These are phyloP conservation scores for Geotrichum macrosporum DNA, from an alignment of 1,139 yeast genomes.

Conservation along the genomic window DNA sequence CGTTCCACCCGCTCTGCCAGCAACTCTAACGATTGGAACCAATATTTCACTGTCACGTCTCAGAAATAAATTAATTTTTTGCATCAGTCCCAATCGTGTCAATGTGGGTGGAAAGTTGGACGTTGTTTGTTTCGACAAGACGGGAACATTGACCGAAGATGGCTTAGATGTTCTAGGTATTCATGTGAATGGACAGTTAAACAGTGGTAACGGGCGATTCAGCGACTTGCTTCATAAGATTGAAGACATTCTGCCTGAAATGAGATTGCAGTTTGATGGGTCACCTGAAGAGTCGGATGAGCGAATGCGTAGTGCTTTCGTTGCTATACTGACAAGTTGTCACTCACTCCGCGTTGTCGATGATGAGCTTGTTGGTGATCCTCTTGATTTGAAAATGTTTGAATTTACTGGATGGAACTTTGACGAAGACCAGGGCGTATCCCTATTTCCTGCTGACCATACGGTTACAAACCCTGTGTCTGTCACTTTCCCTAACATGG, in stretches of 20 bases:
- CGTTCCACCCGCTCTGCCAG: constrained; percentile 98
- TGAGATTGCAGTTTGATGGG: constrained; percentile 6
- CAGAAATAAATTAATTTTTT: constrained; percentile 64
- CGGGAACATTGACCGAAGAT: constrained; percentile 96
- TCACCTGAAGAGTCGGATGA: constrained; percentile 16
- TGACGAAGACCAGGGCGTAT: constrained; percentile 54
- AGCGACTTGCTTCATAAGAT: constrained; percentile 44
- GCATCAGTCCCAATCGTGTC: constrained; percentile 90
- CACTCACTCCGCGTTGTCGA: constrained; percentile 82
- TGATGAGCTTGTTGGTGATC: constrained; percentile 82
- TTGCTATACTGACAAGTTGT: constrained; percentile 67
- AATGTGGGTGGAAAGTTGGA: constrained; percentile 94
- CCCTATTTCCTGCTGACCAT: constrained; percentile 37
- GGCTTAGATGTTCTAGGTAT: constrained; percentile 91
- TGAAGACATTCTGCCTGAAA: constrained; percentile 29
- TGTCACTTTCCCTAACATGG: constrained; percentile 36
- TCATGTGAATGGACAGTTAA: constrained; percentile 39
- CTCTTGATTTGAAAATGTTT: constrained; percentile 89
- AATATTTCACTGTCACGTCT: constrained; percentile 82
- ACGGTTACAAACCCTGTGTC: constrained; percentile 35
- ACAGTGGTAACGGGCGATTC: constrained; percentile 40
- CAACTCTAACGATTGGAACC: constrained; percentile 93
- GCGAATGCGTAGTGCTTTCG: constrained; percentile 16
- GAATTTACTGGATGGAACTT: constrained; percentile 76
- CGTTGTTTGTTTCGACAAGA: constrained; percentile 87